A percentile compares a stretch with the other conserved stretches of the same genome.
phyloP scores from a whole-genome alignment of 2,329 filamentous ascomycete species.

The Nemania abortiva region DNA sequence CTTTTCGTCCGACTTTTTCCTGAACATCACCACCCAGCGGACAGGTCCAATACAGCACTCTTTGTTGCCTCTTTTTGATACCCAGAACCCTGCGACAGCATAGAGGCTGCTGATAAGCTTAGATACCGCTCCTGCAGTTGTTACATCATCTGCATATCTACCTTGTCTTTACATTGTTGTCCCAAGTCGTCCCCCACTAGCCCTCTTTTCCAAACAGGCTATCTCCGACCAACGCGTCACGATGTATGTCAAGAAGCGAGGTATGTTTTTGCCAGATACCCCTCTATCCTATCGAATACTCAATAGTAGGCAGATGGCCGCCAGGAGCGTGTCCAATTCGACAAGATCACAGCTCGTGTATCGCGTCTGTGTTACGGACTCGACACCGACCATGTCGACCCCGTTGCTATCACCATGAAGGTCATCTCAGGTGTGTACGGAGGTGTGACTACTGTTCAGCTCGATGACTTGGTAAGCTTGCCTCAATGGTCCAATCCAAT shows the following conservation, averaged over 20 bases:
- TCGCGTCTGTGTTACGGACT: constrained; percentile 98
- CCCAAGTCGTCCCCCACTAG: constrained; percentile 1
- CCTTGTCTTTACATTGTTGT: constrained; percentile 18
- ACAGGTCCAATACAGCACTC: constrained; percentile 10
- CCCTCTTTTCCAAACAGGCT: constrained; percentile 39
- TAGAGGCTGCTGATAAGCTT: constrained; percentile 19
- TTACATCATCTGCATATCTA: constrained; percentile 3
- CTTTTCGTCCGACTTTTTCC: constrained; percentile 31
- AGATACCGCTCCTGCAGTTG: background rate
- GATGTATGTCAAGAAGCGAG: constrained; percentile 75
- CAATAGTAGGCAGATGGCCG: constrained; percentile 79
- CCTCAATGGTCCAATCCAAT: constrained; percentile 1
- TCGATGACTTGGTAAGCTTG: constrained; percentile 89
- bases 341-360: constrained; percentile 99
- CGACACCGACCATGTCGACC: constrained; percentile 93
- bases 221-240: constrained; percentile 49
- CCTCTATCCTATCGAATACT: constrained; percentile 30
- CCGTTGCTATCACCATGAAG: constrained; percentile 98
- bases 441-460: constrained; percentile 94
- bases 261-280: constrained; percentile 57
- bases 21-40: constrained; percentile 33
- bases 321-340: constrained; percentile 99
- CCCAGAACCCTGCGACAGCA: constrained; percentile 21
- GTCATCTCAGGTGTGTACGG: constrained; percentile 99
- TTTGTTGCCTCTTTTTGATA: constrained; percentile 33